These are phyloP conservation scores for Jackrogersella minutella DNA, from an alignment of 495 filamentous ascomycete genomes.

Conservation along the genomic window DNA sequence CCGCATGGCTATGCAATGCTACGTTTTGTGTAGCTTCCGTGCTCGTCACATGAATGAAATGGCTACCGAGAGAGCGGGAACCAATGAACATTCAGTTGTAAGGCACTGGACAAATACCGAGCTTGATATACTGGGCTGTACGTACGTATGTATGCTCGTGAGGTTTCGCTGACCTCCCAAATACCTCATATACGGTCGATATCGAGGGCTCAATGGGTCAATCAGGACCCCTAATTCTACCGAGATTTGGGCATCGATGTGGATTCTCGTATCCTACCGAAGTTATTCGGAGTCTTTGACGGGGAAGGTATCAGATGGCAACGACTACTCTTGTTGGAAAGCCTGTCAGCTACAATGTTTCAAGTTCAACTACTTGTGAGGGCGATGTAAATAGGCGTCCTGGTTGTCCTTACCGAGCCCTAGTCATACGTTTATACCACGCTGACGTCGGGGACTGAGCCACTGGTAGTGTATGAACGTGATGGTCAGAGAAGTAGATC, in stretches of 20 bases:
- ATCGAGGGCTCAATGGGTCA: constrained; percentile 9
- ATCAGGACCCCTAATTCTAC: constrained; percentile 16
- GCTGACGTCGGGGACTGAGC: constrained; percentile 30
- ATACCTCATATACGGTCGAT: not conserved
- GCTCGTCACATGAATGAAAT: constrained; percentile 20
- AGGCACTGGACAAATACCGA: constrained; percentile 24
- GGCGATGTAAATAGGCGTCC: constrained; percentile 17
- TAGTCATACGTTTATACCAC: constrained; percentile 35
- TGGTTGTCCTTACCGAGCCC: constrained; percentile 20
- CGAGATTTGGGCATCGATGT: constrained; percentile 19
- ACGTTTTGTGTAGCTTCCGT: constrained; percentile 6
- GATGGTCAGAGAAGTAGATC: constrained; percentile 4
- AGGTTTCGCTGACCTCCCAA: constrained; percentile 1
- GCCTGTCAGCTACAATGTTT: constrained; percentile 21
- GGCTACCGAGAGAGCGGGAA: constrained; percentile 31
- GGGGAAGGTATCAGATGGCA: constrained; percentile 24
- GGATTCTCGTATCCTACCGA: constrained; percentile 20
- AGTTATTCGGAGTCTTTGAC: constrained; percentile 3
- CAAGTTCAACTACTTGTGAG: not conserved
- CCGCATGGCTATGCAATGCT: constrained; percentile 20
- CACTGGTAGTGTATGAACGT: constrained; percentile 2
- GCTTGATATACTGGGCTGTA: constrained; percentile 7
- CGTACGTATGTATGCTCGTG: not conserved
- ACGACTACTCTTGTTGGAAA: constrained; percentile 4
- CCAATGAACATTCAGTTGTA: constrained; percentile 7